Conservation (phyloP, 768 basidiomycete genomes). For the Russula olivacea region DNA sequence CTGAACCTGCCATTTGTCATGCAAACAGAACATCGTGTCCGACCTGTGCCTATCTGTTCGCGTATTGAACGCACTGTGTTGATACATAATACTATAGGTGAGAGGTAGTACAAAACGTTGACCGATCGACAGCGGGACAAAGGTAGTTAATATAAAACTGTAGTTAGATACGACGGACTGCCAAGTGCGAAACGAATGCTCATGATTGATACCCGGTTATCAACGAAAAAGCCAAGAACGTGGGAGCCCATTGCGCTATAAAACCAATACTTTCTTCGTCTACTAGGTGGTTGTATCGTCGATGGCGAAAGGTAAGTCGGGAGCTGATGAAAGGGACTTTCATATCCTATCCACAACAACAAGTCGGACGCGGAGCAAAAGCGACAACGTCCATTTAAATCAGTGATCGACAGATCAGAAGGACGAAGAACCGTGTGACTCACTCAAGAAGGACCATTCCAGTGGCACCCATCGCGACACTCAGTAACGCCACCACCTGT, state of each 20-base stretch:
- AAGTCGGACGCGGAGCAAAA: not conserved
- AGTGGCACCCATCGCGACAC: slow-evolving; percentile 53
- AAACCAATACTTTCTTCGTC: not conserved
- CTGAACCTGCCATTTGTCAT: no score
- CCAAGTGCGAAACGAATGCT: not conserved
- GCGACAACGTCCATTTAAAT: not conserved
- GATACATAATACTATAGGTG: not conserved
- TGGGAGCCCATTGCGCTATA: not conserved
- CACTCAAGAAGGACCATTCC: slow-evolving; percentile 59
- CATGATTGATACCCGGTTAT: not conserved
- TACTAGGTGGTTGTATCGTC: not conserved
- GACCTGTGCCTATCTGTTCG: not conserved
- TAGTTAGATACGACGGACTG: not conserved
- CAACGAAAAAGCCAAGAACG: not conserved
- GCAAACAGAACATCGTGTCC: no score
- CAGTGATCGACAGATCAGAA: not conserved
- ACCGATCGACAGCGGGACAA: not conserved
- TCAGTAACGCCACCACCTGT: slow-evolving; percentile 53
- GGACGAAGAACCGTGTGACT: not conserved
- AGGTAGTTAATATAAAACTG: not conserved
- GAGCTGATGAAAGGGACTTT: not conserved
- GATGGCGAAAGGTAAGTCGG: not conserved
- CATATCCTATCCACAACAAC: not conserved
- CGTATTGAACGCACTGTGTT: not conserved
- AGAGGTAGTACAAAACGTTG: not conserved